These are phyloP conservation scores for Candida dajiaensis DNA, from an alignment of 805 yeast species.

Conservation along the genomic window DNA sequence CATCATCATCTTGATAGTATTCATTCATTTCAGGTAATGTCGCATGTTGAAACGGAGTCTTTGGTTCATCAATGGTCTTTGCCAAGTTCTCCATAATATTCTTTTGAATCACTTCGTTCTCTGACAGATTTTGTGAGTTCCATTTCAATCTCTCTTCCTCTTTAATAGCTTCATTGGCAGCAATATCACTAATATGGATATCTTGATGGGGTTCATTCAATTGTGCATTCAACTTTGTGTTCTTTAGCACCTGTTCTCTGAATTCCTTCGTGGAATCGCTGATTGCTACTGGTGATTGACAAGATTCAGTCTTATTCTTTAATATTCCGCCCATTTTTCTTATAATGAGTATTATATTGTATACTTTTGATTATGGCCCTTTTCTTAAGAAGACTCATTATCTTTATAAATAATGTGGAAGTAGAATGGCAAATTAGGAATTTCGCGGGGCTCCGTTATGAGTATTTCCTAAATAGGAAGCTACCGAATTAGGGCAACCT, in stretches of 20 bases:
- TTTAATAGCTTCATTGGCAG: not conserved
- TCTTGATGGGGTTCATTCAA: conserved; percentile 26
- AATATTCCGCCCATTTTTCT: conserved; percentile 40
- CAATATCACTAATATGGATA: not conserved
- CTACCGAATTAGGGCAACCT: not conserved
- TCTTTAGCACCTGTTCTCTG: conserved; percentile 70
- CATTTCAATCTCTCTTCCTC: conserved; percentile 52
- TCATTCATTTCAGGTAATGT: conserved; percentile 73
- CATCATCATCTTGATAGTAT: conserved; percentile 68
- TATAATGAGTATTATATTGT: not conserved
- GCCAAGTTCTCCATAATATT: conserved; percentile 40
- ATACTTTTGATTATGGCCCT: too few relatives aligned
- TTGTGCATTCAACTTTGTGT: conserved; percentile 71
- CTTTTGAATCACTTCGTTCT: conserved; percentile 60
- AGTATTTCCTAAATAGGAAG: not conserved
- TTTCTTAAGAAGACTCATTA: too few relatives aligned
- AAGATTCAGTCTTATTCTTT: conserved; percentile 39
- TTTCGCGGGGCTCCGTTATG: not conserved
- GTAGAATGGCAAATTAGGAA: not conserved
- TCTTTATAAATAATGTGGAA: too few relatives aligned
- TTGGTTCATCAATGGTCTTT: conserved; percentile 83
- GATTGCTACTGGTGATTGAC: conserved; percentile 20
- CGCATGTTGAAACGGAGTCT: conserved; percentile 92
- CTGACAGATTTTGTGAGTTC: conserved; percentile 76
- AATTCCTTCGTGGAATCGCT: conserved; percentile 35